Evolutionary conservation across 192 early-diverging fungal species (phyloP), one percentile per base, ranked within the genome.

Genomic region (Chytriomyces sp.): DNA sequence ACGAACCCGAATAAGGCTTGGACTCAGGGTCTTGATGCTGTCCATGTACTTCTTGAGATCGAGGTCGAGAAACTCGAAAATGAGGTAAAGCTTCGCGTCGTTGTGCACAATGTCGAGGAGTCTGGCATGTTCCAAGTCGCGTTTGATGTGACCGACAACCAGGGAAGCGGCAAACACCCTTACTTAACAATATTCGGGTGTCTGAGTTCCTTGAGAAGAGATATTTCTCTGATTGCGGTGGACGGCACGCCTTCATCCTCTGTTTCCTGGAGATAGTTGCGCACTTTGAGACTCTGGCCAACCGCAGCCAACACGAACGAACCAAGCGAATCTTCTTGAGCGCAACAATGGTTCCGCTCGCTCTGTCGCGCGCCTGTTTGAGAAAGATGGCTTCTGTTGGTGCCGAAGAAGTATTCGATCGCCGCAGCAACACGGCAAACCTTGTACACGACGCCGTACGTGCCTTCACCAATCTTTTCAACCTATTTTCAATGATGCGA

Each of bases 221-320:
- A 96, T 72, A 99, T 98, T 83, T 99, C 97, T 38, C 97, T 87
- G 73, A 99, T 95, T 61, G 97, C 97, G 14, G 97, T 99, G 6
- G 93, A 95, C 28, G 97, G 97, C 39, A 95, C 94, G 78, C 95
- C 94, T 76, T 96, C 94, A 40, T 85, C 80, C 62, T 86, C 85
- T 12, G 79, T 80, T 61, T 84, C 53, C 17, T 49, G 44, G 2
- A 22, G 2, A 49, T 49, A n/a, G n/a, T 49, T 49, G 44, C 44
- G 44, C n/a, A n/a, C n/a, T 49, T 49, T 49, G 17, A 49, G 44
- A 49, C 17, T 0, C 44, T n/a, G 44, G 17, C 44, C 44, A 22
- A 22, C 14, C 14, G 22, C 44, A 22, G 44, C 17, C 44, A 22
- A 49, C 44, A 49, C 3, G 44, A 22, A 49, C 44, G 17, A 14